Percentiles rank a stretch among this genome's conserved stretches.
These are phyloP conservation scores for Exophiala bonariae DNA, from an alignment of 2,329 filamentous ascomycete species.

Conservation along the genomic window DNA sequence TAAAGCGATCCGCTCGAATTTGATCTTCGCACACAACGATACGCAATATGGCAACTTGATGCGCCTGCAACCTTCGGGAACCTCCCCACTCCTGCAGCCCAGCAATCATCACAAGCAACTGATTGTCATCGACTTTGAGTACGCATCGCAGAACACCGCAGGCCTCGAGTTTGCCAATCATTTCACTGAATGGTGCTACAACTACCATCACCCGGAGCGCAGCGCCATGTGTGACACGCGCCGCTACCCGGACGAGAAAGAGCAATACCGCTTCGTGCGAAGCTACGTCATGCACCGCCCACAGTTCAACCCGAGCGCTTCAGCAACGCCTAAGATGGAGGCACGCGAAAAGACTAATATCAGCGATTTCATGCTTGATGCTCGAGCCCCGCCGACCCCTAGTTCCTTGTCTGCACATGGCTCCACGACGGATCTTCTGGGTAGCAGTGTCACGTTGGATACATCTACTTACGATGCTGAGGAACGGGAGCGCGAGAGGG, in stretches of 20 bases:
- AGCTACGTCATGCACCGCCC: slow-evolving; percentile 84
- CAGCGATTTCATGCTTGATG: slow-evolving; percentile 75
- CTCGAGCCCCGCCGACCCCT: slow-evolving; percentile 23
- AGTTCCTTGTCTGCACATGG: slow-evolving; percentile 23
- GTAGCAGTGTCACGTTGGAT: slow-evolving; percentile 7
- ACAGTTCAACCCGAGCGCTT: slow-evolving; percentile 57
- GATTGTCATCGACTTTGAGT: slow-evolving; percentile 97
- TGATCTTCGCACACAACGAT: slow-evolving; percentile 98
- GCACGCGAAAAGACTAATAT: slow-evolving; percentile 27
- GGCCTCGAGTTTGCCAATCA: slow-evolving; percentile 96
- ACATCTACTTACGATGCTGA: slow-evolving; percentile 40
- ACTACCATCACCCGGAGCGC: slow-evolving; percentile 74
- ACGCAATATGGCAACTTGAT: slow-evolving; percentile 99
- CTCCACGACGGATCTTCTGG: neutral
- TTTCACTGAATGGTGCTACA: slow-evolving; percentile 97
- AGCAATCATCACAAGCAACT: slow-evolving; percentile 95
- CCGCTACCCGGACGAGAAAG: slow-evolving; percentile 71
- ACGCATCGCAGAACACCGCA: slow-evolving; percentile 82
- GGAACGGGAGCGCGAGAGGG: slow-evolving; percentile 63
- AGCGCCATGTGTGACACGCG: slow-evolving; percentile 69
- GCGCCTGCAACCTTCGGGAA: slow-evolving; percentile 66
- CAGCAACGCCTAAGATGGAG: slow-evolving; percentile 50
- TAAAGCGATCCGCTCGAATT: slow-evolving; percentile 66
- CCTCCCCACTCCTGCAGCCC: slow-evolving; percentile 83
- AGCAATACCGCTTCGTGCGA: slow-evolving; percentile 72